Conservation (phyloP, 2,329 filamentous ascomycete genomes). For the Neofusicoccum sp. region DNA sequence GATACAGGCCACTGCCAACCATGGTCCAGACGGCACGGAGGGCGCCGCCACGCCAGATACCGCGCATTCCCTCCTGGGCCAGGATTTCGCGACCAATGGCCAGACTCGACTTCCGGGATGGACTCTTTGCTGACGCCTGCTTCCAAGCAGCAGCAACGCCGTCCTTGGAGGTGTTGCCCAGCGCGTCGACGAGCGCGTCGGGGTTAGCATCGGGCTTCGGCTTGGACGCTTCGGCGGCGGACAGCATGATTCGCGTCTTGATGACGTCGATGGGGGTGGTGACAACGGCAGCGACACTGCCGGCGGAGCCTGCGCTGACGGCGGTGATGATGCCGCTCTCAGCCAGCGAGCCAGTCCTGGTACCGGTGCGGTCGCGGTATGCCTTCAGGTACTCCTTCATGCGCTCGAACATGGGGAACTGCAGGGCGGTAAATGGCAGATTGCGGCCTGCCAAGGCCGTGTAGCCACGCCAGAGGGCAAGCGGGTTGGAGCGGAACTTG, state of each 20-base stretch:
- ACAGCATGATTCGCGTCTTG: slow-evolving; percentile 87
- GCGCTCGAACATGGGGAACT: slow-evolving; percentile 85
- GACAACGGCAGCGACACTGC: slow-evolving; percentile 73
- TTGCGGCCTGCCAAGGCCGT: slow-evolving; percentile 80
- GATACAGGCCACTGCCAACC: slow-evolving; percentile 78
- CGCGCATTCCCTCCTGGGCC: slow-evolving; percentile 67
- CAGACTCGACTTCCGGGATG: slow-evolving; percentile 40
- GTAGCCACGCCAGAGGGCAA: slow-evolving; percentile 69
- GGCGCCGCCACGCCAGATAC: slow-evolving; percentile 75
- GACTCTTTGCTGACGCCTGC: not conserved
- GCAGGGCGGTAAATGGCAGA: slow-evolving; percentile 82
- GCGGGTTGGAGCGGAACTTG: slow-evolving; percentile 59
- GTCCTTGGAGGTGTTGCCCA: slow-evolving; percentile 6
- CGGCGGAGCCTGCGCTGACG: slow-evolving; percentile 71
- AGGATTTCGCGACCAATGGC: slow-evolving; percentile 68
- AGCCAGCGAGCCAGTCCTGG: slow-evolving; percentile 50
- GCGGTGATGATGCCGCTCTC: slow-evolving; percentile 75
- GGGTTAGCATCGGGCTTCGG: slow-evolving; percentile 25
- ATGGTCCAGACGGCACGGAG: slow-evolving; percentile 81
- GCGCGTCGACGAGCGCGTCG: slow-evolving; percentile 11
- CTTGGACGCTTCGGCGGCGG: slow-evolving; percentile 35
- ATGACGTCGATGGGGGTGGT: slow-evolving; percentile 90
- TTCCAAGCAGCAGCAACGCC: not conserved
- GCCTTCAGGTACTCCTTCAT: slow-evolving; percentile 59
- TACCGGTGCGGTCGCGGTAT: slow-evolving; percentile 44